These are phyloP conservation scores for Amanita rimosa DNA, from an alignment of 768 basidiomycete species.

Conservation along the genomic window DNA sequence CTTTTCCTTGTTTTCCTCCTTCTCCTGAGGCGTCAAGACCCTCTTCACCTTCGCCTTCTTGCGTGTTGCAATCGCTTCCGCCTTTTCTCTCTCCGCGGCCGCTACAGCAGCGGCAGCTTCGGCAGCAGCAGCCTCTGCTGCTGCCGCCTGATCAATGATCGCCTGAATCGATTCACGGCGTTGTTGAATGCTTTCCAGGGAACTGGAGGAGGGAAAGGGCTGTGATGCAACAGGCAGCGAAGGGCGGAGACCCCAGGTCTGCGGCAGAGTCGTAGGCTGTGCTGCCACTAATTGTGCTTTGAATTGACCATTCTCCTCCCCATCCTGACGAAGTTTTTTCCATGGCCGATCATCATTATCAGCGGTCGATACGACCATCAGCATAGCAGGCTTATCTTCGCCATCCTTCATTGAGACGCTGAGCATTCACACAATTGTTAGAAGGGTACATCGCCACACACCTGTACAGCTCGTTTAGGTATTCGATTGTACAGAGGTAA, in stretches of 20 bases:
- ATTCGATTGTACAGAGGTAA: constrained; percentile 78
- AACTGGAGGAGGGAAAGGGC: neutral
- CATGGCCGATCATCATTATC: constrained; percentile 1
- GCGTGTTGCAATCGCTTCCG: constrained; percentile 18
- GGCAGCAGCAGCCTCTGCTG: constrained; percentile 20
- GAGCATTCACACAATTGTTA: neutral
- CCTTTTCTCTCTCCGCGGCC: constrained; percentile 18
- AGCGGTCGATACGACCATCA: constrained; percentile 2
- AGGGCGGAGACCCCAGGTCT: neutral
- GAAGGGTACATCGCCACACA: constrained; percentile 7
- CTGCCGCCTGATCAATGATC: constrained; percentile 22
- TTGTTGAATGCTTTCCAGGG: neutral
- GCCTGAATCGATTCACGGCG: constrained; percentile 20
- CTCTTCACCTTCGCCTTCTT: constrained; percentile 33
- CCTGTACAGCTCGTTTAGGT: constrained; percentile 50
- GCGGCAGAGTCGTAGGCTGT: neutral
- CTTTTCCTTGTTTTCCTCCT: constrained; percentile 71
- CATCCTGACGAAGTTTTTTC: constrained; percentile 2
- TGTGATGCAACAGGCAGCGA: neutral
- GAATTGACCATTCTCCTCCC: neutral
- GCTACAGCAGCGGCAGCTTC: constrained; percentile 18
- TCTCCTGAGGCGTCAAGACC: constrained; percentile 39
- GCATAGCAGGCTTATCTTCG: constrained; percentile 7
- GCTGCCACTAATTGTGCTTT: constrained; percentile 1
- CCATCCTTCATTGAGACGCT: constrained; percentile 8